phyloP scores from a whole-genome alignment of 495 filamentous ascomycete species.

The Amorphotheca resinae region DNA sequence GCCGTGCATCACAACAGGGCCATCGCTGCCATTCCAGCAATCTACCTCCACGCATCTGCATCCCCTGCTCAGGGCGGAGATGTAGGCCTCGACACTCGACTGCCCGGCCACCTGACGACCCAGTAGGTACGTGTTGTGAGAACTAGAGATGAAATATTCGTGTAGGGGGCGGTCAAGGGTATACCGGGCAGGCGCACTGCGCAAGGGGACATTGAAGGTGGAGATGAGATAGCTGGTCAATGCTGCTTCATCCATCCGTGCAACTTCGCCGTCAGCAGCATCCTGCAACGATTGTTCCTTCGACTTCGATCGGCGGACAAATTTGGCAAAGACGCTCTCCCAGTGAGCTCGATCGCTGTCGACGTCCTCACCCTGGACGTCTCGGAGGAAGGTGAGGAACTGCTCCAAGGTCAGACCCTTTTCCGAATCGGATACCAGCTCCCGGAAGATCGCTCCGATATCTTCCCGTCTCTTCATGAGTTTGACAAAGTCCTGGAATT shows the following conservation, averaged over 20 bases:
- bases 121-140: slow-evolving; percentile 93
- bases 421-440: slow-evolving; percentile 31
- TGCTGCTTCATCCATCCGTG: slow-evolving; percentile 58
- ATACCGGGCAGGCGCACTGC: slow-evolving; percentile 39
- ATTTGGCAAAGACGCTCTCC: slow-evolving; percentile 62
- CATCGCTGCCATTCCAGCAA: slow-evolving; percentile 89
- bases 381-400: slow-evolving; percentile 63
- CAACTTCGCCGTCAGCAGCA: slow-evolving; percentile 26
- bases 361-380: slow-evolving; percentile 64
- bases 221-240: slow-evolving; percentile 72
- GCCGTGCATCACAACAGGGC: slow-evolving; percentile 81
- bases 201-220: slow-evolving; percentile 49
- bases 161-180: slow-evolving; percentile 74
- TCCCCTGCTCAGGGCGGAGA: slow-evolving; percentile 72
- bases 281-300: slow-evolving; percentile 33
- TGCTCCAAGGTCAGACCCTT: slow-evolving; percentile 54
- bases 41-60: slow-evolving; percentile 96
- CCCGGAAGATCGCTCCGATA: slow-evolving; percentile 55
- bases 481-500: slow-evolving; percentile 72
- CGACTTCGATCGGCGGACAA: slow-evolving; percentile 49
- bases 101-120: slow-evolving; percentile 80
- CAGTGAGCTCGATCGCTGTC: slow-evolving; percentile 51
- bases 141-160: slow-evolving; percentile 97
- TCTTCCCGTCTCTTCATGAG: slow-evolving; percentile 76
- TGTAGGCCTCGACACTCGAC: slow-evolving; percentile 90